Conservation (phyloP, 345 rosid genomes). For the Hibiscus syriacus region DNA sequence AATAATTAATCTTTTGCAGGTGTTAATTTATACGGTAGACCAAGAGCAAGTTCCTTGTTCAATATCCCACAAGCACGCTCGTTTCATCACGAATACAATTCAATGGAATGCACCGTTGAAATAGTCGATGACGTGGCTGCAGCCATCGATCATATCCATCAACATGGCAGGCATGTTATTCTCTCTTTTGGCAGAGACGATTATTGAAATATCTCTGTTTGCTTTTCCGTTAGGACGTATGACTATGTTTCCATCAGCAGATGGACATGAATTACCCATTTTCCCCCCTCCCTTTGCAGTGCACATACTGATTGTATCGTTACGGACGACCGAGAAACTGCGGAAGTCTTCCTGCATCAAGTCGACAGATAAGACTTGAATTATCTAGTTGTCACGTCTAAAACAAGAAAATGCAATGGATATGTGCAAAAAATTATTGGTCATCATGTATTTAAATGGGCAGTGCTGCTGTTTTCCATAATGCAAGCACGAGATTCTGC, state of each 20-base stretch:
- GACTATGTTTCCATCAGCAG: background rate
- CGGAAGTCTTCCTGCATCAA: slow-evolving; percentile 65
- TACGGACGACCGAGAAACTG: slow-evolving; percentile 66
- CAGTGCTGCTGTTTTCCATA: slow-evolving; percentile 99
- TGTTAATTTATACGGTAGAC: slow-evolving; percentile 74
- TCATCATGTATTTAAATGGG: slow-evolving; percentile 8
- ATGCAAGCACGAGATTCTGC: slow-evolving; percentile 92
- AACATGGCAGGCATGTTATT: slow-evolving; percentile 69
- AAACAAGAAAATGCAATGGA: background rate
- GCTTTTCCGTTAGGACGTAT: background rate
- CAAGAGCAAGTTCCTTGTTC: slow-evolving; percentile 54
- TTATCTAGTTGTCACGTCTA: background rate
- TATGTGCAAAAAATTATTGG: background rate
- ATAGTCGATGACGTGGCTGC: slow-evolving; percentile 77
- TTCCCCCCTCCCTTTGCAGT: slow-evolving; percentile 29
- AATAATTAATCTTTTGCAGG: slow-evolving; percentile 31
- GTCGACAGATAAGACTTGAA: slow-evolving; percentile 63
- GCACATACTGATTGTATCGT: slow-evolving; percentile 92
- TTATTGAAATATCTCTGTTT: background rate
- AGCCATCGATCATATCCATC: slow-evolving; percentile 84
- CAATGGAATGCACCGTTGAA: slow-evolving; percentile 82
- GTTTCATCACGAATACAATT: slow-evolving; percentile 78
- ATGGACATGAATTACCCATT: background rate
- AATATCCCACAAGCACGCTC: slow-evolving; percentile 53
- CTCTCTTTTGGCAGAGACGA: background rate